Percentiles rank a stretch among this genome's conserved stretches.
phyloP scores from a whole-genome alignment of 2,329 filamentous ascomycete genomes.

The Botrytis fragariae region DNA sequence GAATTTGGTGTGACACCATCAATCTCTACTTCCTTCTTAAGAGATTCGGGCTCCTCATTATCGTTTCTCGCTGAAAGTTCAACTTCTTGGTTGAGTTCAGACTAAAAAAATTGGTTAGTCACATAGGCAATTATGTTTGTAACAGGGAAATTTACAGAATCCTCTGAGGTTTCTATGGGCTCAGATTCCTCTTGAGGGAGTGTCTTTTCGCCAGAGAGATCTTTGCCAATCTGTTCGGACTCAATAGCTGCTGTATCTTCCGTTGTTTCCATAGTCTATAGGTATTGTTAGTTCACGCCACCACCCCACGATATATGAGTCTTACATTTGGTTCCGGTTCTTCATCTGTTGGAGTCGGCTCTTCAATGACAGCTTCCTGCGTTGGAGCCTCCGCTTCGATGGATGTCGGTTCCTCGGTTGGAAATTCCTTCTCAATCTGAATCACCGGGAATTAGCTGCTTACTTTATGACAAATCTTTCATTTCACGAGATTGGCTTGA shows the following conservation, averaged over 20 bases:
- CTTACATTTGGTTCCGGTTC: not conserved
- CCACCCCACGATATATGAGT: accelerated
- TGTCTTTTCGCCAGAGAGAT: not conserved
- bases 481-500: too few relatives aligned
- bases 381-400: not conserved
- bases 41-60: not conserved
- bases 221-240: not conserved
- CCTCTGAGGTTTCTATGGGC: not conserved
- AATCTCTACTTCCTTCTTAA: not conserved
- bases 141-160: not conserved
- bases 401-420: not conserved
- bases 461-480: not conserved
- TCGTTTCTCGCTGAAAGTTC: not conserved
- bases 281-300: not conserved
- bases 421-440: not conserved
- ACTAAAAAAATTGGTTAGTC: not conserved
- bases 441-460: not conserved
- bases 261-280: not conserved
- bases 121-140: not conserved
- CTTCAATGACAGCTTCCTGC: not conserved
- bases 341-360: not conserved
- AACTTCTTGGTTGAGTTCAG: not conserved
- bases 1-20: too few relatives aligned
- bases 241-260: not conserved
- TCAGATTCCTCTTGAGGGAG: not conserved